These are phyloP conservation scores for Pseudogymnoascus sp. DNA, from an alignment of 2,329 filamentous ascomycete species.

Conservation along the genomic window DNA sequence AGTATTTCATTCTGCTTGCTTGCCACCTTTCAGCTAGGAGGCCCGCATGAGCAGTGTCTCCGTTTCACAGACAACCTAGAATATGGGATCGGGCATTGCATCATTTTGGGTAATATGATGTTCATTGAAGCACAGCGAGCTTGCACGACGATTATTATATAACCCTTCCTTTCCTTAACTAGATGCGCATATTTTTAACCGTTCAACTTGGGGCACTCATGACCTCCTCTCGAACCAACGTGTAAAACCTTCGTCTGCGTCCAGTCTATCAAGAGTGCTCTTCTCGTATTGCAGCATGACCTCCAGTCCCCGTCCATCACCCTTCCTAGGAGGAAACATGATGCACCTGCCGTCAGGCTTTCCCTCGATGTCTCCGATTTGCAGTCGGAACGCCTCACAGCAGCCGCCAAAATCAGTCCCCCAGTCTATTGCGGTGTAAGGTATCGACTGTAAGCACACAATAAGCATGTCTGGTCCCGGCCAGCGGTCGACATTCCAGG, in stretches of 20 bases:
- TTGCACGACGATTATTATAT: not conserved
- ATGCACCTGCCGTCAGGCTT: conserved; percentile 7
- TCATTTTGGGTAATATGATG: not conserved
- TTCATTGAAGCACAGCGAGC: not conserved
- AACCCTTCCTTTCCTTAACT: not conserved
- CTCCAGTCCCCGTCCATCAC: not conserved
- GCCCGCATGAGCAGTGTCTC: not conserved
- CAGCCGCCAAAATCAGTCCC: not conserved
- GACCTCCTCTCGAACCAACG: conserved; percentile 3
- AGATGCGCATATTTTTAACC: not conserved
- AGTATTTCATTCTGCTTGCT: too few species aligned
- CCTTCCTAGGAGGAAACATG: not conserved
- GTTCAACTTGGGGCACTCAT: not conserved
- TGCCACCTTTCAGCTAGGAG: too few species aligned
- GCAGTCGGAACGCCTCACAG: not conserved
- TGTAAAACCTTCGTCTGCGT: not conserved
- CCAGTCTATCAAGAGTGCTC: not conserved
- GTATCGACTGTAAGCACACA: not conserved
- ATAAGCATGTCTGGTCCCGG: conserved; percentile 9
- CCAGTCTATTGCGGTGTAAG: not conserved
- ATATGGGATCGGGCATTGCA: not conserved
- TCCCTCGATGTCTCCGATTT: conserved; percentile 6
- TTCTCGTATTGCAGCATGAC: conserved; percentile 1
- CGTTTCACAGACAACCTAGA: not conserved
- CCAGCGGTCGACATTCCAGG: conserved; percentile 8